These are phyloP conservation scores for Solanum bukasovii DNA, from an alignment of 257 asterid species.

Conservation along the genomic window DNA sequence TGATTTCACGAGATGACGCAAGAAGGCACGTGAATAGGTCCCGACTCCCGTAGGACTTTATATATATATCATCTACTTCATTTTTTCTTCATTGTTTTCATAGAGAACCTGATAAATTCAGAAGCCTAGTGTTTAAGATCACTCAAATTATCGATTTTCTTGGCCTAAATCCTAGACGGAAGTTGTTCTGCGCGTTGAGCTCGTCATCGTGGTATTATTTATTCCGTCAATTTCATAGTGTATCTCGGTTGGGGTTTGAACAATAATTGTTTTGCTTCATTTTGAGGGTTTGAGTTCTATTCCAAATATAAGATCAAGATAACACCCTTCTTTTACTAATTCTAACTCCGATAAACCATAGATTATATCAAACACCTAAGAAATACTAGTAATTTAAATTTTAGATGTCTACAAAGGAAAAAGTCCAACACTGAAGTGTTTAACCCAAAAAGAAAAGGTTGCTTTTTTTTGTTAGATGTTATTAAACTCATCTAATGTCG, in stretches of 20 bases:
- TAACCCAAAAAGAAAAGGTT: no score
- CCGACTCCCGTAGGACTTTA: accelerated
- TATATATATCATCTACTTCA: neutral
- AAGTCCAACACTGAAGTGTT: neutral
- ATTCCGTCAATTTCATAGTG: neutral
- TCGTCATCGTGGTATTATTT: no score
- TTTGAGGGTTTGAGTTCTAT: no score
- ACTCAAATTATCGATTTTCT: neutral
- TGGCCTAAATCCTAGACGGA: neutral
- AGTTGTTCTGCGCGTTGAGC: neutral
- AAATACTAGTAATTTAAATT: no score
- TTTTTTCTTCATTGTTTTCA: no score
- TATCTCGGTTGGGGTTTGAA: neutral
- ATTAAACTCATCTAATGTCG: neutral
- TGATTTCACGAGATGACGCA: neutral
- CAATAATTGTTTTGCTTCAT: accelerated
- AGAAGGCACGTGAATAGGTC: neutral
- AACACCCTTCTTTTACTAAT: no score
- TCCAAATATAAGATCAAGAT: no score
- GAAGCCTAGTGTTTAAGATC: neutral
- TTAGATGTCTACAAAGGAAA: no score
- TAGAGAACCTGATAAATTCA: neutral
- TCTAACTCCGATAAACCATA: accelerated
- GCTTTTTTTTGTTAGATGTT: neutral
- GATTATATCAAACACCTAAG: no score